Evolutionary conservation across 257 asterid species (phyloP).

Genomic region (Fraxinus cuspidata): DNA sequence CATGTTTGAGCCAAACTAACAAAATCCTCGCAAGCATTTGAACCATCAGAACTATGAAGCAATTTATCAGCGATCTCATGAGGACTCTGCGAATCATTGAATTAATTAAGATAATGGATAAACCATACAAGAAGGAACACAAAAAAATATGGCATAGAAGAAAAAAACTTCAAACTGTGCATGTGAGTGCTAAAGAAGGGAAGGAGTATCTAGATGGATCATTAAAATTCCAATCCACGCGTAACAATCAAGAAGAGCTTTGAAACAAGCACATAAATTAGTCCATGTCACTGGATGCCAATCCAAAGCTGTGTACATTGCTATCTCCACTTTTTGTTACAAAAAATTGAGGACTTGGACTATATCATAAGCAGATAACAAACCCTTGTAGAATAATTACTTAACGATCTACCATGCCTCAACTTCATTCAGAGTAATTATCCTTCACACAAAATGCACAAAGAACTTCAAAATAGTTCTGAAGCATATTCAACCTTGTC

Average conservation of each 20-base stretch:
- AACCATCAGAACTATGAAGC: conserved; percentile 66
- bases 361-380: conserved; percentile 4
- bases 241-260: neutral
- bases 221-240: conserved; percentile 1
- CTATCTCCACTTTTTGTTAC: conserved; percentile 10
- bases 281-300: neutral
- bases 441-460: neutral
- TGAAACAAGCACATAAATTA: neutral
- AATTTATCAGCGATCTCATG: conserved; percentile 84
- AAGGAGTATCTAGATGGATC: neutral
- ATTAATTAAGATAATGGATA: conserved; percentile 4
- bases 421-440: neutral
- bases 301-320: neutral
- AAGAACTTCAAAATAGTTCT: neutral
- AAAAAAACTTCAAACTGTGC: neutral
- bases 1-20: conserved; percentile 75
- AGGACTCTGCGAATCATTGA: conserved; percentile 62
- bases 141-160: neutral
- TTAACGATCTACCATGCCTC: conserved; percentile 7
- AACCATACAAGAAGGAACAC: conserved; percentile 5
- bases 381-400: conserved; percentile 10
- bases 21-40: conserved; percentile 74
- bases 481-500: neutral
- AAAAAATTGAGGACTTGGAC: conserved; percentile 13
- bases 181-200: neutral